Conservation (phyloP, 148 eudicot genomes). For the Polygonum aviculare region DNA sequence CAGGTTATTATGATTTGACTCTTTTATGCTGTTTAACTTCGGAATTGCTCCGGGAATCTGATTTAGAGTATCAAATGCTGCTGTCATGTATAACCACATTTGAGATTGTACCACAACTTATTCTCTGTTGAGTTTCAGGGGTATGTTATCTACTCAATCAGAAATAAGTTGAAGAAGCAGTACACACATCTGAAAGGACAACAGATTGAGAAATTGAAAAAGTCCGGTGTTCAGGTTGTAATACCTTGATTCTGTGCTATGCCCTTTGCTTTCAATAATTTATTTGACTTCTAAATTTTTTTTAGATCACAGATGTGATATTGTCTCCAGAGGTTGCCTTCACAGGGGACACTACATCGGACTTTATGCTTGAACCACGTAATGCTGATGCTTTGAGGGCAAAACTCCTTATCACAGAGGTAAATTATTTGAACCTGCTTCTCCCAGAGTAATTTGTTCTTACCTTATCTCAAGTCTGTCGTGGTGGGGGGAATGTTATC, state of each 20-base stretch:
- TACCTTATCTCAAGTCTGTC: neutral
- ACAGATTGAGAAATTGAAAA: conserved; percentile 87
- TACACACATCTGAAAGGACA: conserved; percentile 77
- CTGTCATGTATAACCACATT: neutral
- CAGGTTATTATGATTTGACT: conserved; percentile 45
- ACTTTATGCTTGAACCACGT: conserved; percentile 75
- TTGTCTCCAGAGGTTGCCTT: conserved; percentile 92
- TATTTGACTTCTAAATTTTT: conserved; percentile 15
- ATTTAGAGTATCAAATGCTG: neutral
- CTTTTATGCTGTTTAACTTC: neutral
- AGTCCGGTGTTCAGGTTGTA: conserved; percentile 80
- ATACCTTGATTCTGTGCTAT: conserved; percentile 3
- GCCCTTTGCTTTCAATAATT: neutral
- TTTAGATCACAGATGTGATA: conserved; percentile 79
- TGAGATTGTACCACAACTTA: neutral
- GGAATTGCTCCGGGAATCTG: too few species aligned
- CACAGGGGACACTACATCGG: conserved; percentile 90
- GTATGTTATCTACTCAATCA: conserved; percentile 75
- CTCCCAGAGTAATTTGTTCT: neutral
- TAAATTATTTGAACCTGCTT: conserved; percentile 12
- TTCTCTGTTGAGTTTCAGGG: conserved; percentile 40
- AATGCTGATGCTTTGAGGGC: conserved; percentile 94
- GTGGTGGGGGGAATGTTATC: neutral
- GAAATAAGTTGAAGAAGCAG: conserved; percentile 84
- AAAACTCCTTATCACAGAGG: conserved; percentile 89